Evolutionary conservation across 805 yeast genomes (phyloP), one percentile per base, ranked within the genome.

Genomic region (Kuraishia ogatae): DNA sequence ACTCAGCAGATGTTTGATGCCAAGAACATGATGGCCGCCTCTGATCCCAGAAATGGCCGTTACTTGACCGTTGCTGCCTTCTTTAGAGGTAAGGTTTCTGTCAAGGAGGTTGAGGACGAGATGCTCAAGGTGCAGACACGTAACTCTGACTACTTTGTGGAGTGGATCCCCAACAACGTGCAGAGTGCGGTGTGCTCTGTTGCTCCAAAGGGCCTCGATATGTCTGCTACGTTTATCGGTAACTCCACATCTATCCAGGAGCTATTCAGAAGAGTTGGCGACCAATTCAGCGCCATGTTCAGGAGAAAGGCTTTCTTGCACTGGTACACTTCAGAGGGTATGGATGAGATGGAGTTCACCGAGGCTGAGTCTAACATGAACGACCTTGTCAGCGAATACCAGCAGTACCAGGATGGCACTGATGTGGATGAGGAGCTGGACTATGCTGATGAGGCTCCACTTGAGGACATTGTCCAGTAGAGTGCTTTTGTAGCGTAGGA

Each of bases 161-260:
- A 90, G 71, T 91, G 97, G 97, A 91, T 91, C 73, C 97, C 97
- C 64, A 89, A 89, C 72, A 91, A 91, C 67, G 96, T 91, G 61
- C 97, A 91, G 77, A 87, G 96, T 43, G 91, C 97, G 52, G 89
- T 91, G 56, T 91, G 97, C 74, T 83, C 92, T 22, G 94, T 89
- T 58, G 88, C 97, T 46, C 96, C 97, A 63, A 82, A 80, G 71
- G 93, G 80, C 65, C 77, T 86, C 64, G 92, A 87, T 66, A 89
- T 88, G 89, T 76, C 96, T 56, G 97, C 97, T 50, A 91, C 97
- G 13, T 90, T 90, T 67, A 85, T 91, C 64, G 97, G 96, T 66
- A 91, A 91, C 77, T 86, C 97, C 28, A 91, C 97, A 3, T 87
- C 97, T 1, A 88, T 91, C 68, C 96, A 89, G 75, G 96, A 90